These are phyloP conservation scores for Cylindrotheca closterium DNA, from an alignment of 108 stramenopile species.

Conservation along the genomic window DNA sequence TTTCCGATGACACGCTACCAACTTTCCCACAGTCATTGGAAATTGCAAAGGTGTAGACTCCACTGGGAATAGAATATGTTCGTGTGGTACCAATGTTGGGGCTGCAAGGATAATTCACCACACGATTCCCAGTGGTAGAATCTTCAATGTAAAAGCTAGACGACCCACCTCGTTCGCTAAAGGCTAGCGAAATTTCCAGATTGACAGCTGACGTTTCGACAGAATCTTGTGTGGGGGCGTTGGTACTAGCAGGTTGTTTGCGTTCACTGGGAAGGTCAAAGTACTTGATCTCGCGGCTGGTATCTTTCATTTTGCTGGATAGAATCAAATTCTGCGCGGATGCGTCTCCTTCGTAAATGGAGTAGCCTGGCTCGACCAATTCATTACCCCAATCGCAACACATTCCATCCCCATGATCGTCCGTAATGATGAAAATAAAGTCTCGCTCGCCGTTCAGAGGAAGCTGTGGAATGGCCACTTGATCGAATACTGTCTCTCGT, in stretches of 20 bases:
- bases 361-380: conserved; percentile 15
- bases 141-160: conserved; percentile 30
- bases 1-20: neutral
- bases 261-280: conserved; percentile 4
- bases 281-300: conserved; percentile 5
- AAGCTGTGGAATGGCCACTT: conserved; percentile 3
- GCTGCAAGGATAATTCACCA: conserved; percentile 21
- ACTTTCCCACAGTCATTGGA: conserved; percentile 3
- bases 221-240: neutral
- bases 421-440: conserved; percentile 31
- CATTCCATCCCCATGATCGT: conserved; percentile 29
- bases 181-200: conserved; percentile 15
- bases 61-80: conserved; percentile 8
- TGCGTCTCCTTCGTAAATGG: conserved; percentile 29
- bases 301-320: conserved; percentile 9
- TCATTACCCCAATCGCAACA: conserved; percentile 28
- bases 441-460: neutral
- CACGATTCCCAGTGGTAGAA: neutral
- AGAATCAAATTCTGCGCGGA: conserved; percentile 6
- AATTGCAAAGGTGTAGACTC: conserved; percentile 28
- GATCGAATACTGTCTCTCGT: conserved; percentile 22
- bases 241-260: neutral
- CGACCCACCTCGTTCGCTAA: conserved; percentile 17
- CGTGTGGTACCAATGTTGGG: conserved; percentile 2
- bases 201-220: neutral